Evolutionary conservation across 352 stramenopile species (phyloP), one percentile per base, ranked within the genome.

Genomic region (Globisporangium viniferum): DNA sequence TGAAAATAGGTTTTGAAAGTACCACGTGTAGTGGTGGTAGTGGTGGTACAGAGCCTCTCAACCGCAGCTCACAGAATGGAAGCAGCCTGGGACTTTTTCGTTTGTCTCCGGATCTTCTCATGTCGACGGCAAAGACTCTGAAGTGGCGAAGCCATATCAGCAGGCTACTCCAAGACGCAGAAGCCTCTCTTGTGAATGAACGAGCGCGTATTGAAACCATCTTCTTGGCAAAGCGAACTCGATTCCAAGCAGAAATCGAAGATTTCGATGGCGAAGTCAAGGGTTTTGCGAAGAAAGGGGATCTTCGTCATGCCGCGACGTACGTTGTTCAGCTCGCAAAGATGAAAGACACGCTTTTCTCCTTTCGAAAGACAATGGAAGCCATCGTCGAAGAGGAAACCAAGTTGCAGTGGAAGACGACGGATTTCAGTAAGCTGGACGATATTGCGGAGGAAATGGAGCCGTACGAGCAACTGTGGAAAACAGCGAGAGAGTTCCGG

Each of bases 401-500:
- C 2, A 91, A 89, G 56, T 59, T 93, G 2, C 72, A 88, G 36
- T 94, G 84, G 87, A 86, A 90, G 20, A 64, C 74, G 3, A 92
- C 79, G 0, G 85, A 93, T 31, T 92, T 92, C 39, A 72, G 79
- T 61, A 88, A 87, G 51, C 70, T 94, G 3, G 87, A 93, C 48
- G 83, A 90, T 35, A 90, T 94, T 24, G 81, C 80, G 0, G 80
- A 92, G 59, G 84, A 84, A 18, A 84, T 93, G 71, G 80, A 86
- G 22, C 85, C 87, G 2, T 93, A 92, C 62, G 84, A 94, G 12
- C 77, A 91, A 29, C 67, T 94, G 18, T 94, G 87, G 87, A 81
- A 77, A 29, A 92, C 79, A 0, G 78, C 81, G 5, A 74, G 85
- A 39, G 80, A 93, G 54, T 93, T 93, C 65, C 85, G 86, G 0